Conservation (phyloP, 352 stramenopile species). For the Phytophthora ramorum region DNA sequence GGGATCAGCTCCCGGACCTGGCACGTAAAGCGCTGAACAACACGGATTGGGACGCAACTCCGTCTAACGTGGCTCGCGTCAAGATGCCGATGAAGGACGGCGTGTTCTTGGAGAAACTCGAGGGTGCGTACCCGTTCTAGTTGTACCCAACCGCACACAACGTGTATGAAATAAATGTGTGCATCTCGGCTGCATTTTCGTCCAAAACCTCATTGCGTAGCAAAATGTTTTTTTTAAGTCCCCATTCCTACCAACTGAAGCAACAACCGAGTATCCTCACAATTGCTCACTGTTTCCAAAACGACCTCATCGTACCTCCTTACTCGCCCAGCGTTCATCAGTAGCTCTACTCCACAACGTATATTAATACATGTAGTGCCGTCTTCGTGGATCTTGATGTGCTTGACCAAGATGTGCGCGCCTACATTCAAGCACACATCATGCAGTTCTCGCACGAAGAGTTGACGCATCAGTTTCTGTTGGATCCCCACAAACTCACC, state of each 20-base stretch:
- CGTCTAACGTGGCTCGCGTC: slow-evolving; percentile 22
- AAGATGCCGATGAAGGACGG: slow-evolving; percentile 43
- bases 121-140: slow-evolving; percentile 18
- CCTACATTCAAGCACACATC: too few species aligned
- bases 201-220: too few species aligned
- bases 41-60: slow-evolving; percentile 29
- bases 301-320: slow-evolving; percentile 23
- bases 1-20: slow-evolving; percentile 29
- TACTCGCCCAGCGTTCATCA: slow-evolving; percentile 10
- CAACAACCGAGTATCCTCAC: slow-evolving; percentile 8
- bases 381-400: too few species aligned
- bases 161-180: too few species aligned
- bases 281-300: slow-evolving; percentile 14
- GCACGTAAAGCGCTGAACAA: slow-evolving; percentile 30
- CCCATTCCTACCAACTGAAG: slow-evolving; percentile 16
- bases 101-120: slow-evolving; percentile 37
- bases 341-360: background rate
- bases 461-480: background rate
- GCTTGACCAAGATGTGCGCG: too few species aligned
- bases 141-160: too few species aligned
- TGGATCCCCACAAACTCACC: background rate
- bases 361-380: too few species aligned
- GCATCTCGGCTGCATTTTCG: too few species aligned
- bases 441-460: too few species aligned
- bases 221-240: too few species aligned